Base-by-base conservation (phyloP, 1,284 basidiomycete species). In the Heliocybe sulcata region DNA sequence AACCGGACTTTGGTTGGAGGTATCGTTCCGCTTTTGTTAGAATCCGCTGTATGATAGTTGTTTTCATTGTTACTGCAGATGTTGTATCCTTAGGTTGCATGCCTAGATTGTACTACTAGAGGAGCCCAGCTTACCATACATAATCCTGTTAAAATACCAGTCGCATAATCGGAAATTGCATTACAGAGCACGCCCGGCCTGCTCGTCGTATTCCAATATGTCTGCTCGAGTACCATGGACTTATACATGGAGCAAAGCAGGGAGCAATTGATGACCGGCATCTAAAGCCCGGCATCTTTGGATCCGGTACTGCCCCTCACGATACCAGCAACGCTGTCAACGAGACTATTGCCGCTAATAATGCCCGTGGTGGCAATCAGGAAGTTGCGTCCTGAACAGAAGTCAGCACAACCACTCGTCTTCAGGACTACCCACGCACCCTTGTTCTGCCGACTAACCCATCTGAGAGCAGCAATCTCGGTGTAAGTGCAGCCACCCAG, bases 401-500 rank as follows among this genome's bases (percentile, higher is more conserved):
- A 63, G 45, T 56, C 26, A 23, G 54, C n/a, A 47, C 25, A 31
- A 50, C 19, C 47, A 48, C 52, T 52, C 26, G 35, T 31, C 31
- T 23, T 45, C 11, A n/a, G 33, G 26, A 60, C 55, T 19, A 50
- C 56, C 8, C 4, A 69, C 73, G 63, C 61, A 82, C 94, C 91
- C 74, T 80, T 81, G 59, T 87, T 87, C 67, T 94, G 92, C 62
- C 83, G 79, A 57, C 83, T 81, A 68, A 96, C 89, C 88, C 93
- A 97, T 64, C 97, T 78, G 61, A 99, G 69, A 9, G 96, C 95
- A 20, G 95, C 87, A 54, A 99, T 91, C 74, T 99, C 97, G 6
- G 96, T 95, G 64, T 92, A 97, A 4, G 97, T 99, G 67, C 95
- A 95, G 2, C 97, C 97, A 33, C 97, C 97, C n/a, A 99, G 73